phyloP scores from a whole-genome alignment of 2,329 filamentous ascomycete species.

The Exophiala spinifera region DNA sequence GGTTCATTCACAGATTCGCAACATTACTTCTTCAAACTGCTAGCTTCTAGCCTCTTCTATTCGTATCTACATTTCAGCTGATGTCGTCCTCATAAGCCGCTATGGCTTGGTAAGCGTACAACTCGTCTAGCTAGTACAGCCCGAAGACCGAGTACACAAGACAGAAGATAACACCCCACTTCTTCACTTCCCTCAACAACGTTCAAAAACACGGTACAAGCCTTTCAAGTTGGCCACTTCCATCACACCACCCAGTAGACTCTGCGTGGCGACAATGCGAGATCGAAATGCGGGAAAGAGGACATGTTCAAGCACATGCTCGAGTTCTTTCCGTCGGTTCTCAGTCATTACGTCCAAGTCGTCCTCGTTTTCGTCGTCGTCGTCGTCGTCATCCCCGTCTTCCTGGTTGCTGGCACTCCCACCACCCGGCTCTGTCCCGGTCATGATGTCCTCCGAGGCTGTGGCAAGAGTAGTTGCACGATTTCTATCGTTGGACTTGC shows the following conservation, averaged over 20 bases:
- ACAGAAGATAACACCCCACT: too few species aligned
- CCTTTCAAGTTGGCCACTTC: constrained; percentile 92
- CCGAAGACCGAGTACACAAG: too few species aligned
- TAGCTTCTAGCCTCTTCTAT: too few species aligned
- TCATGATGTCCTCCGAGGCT: not conserved
- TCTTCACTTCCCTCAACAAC: constrained; percentile 64
- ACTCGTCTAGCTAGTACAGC: too few species aligned
- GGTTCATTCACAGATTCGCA: too few species aligned
- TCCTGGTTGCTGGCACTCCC: constrained; percentile 8
- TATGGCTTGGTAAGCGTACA: too few species aligned
- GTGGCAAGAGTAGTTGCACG: constrained; percentile 16
- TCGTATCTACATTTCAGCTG: too few species aligned
- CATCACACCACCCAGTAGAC: constrained; percentile 71
- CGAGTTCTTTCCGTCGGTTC: constrained; percentile 64
- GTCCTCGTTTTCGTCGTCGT: constrained; percentile 38
- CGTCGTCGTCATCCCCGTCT: constrained; percentile 36
- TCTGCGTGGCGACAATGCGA: constrained; percentile 75
- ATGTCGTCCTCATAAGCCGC: too few species aligned
- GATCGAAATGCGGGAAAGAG: constrained; percentile 87
- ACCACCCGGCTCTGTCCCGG: constrained; percentile 9
- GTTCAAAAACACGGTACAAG: constrained; percentile 89
- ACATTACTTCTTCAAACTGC: too few species aligned
- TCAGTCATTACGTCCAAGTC: constrained; percentile 2
- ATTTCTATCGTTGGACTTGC: constrained; percentile 32
- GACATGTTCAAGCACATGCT: constrained; percentile 73